These are phyloP conservation scores for Ceratocystis eucalypticola DNA, from an alignment of 2,329 filamentous ascomycete species.

Conservation along the genomic window DNA sequence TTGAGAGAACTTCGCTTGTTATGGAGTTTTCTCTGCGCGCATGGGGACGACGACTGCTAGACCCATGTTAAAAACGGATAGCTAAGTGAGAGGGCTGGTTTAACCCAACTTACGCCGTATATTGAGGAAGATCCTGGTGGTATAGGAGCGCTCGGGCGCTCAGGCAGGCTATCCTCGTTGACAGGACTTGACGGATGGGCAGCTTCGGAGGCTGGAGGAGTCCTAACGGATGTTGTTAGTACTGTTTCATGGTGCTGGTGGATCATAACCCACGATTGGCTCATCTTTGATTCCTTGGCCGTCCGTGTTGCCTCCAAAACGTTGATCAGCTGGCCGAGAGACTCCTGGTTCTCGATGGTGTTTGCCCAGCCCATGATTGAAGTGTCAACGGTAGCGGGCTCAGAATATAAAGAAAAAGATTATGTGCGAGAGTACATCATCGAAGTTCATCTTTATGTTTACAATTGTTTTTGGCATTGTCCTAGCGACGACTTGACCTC, in stretches of 20 bases:
- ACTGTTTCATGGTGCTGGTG: neutral
- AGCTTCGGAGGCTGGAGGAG: neutral
- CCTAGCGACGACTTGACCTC: neutral
- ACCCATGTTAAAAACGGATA: neutral
- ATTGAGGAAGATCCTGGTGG: conserved; percentile 5
- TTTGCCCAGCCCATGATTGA: neutral
- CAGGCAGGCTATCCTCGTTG: neutral
- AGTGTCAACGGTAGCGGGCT: neutral
- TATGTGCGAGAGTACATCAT: neutral
- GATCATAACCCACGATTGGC: neutral
- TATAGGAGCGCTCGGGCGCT: conserved; percentile 5
- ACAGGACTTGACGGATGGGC: neutral
- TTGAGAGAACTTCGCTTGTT: conserved; percentile 8
- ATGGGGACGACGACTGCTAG: neutral
- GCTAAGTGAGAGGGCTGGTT: too few relatives aligned
- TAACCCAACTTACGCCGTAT: neutral
- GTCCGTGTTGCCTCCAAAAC: neutral
- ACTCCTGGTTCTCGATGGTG: neutral
- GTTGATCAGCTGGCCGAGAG: neutral
- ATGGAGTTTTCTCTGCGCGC: neutral
- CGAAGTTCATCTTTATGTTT: neutral
- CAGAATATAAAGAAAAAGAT: neutral
- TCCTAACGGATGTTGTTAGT: neutral
- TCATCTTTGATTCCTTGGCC: neutral
- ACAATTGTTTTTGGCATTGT: neutral